Base-by-base conservation (phyloP, 495 filamentous ascomycete genomes). In the Ramalina peruviana region DNA sequence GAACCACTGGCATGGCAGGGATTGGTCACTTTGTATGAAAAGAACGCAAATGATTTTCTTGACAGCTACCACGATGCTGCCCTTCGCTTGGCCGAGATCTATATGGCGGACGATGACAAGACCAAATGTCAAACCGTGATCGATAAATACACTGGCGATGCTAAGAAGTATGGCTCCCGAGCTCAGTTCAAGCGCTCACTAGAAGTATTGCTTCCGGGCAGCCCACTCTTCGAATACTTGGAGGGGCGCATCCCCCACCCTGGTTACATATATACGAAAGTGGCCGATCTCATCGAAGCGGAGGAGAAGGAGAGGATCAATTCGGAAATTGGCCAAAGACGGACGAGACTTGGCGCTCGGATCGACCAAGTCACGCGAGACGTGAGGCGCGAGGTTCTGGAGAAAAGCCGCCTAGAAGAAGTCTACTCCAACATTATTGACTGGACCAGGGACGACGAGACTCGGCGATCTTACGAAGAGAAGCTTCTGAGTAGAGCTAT, bases 251-350 rank as follows among this genome's bases (percentile, higher is more conserved):
- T 98, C 3, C 84, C 80, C 3, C 79, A 85, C 58, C 89, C 92
- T 5, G 73, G 81, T 17, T 74, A 79, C 26, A 94, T 88, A 3
- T 96, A 92, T 65, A 77, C 77, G 47, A 83, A 76, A 33, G 72
- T 97, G 46, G 85, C 85, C n/a, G 81, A 94, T 44, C 82, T 95
- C 46, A 72, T 83, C 15, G 92, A 97, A 58, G 61, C 74, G 1
- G 87, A 93, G 37, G 93, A 98, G 63, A 92, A 83, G 57, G 85
- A 92, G 61, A 80, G 75, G 26, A 92, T 96, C 60, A 96, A 95
- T 61, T 83, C 79, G 19, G 79, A 94, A 48, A 94, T 97, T 55
- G 88, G 82, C 17, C 86, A 90, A 59, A 78, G 92, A 12, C 77
- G 88, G 45, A 94, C 89, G 19, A 79, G 92, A 17, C 74, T 98